Base-by-base conservation (phyloP, 2,329 filamentous ascomycete species). In the Seiridium cupressi region DNA sequence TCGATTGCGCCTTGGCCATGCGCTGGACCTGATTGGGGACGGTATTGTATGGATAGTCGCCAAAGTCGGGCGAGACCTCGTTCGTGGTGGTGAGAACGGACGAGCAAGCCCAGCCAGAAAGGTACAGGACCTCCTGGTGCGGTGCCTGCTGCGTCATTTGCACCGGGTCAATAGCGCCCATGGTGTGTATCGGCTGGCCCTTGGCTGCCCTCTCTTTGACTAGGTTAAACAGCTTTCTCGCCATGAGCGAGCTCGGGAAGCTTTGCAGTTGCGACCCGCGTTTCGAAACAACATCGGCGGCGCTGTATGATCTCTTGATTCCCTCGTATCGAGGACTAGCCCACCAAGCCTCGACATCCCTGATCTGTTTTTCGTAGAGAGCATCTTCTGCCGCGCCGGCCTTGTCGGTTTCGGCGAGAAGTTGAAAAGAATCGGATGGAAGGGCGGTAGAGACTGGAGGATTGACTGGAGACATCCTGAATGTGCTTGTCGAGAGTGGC, bases 101-200 rank as follows among this genome's bases (percentile, higher is more conserved):
- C 0, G 94, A 98, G 78, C 95, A 98, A 4, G 95, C 95, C 95
- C 95, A 99, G 63, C 95, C 95, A 0, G 93, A 97, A 64, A 99
- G 83, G 77, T 99, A 99, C 51, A 99, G 84, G 18, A 97, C 91
- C 74, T 99, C 94, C 74, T 98, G 95, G 77, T 98, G 91, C 5
- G 91, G 86, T 13, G 95, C 95, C 80, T 98, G 95, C 76, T 99
- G 95, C 54, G 95, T 97, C 95, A 99, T 98, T 79, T 99, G 95
- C 9, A 98, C 88, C n/a, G 95, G 95, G 72, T 99, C 95, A 76
- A 99, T 96, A 62, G 93, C 95, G 68, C 95, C 95, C 90, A 99
- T 93, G 13, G 95, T 98, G 75, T 98, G 94, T 62, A 98, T 91
- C 26, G 95, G 95, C 74, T 96, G 84, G 63, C 92, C 92, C 69